Evolutionary conservation across 495 filamentous ascomycete species (phyloP).

Genomic region (Tuber umbilicatum): DNA sequence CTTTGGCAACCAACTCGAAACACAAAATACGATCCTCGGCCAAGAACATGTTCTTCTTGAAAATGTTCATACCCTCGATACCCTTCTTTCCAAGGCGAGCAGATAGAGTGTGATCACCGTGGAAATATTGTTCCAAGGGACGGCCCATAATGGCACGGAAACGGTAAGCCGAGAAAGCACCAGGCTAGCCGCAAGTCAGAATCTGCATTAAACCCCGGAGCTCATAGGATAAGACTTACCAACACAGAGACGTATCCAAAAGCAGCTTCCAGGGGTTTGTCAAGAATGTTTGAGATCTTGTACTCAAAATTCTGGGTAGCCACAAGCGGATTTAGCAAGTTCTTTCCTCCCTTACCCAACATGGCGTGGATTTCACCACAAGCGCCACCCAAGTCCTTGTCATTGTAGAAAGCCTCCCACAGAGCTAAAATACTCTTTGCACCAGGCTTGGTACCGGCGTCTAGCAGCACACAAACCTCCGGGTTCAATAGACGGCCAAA

Average conservation of each 20-base stretch:
- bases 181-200: slow-evolving; percentile 39
- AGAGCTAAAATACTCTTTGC: slow-evolving; percentile 42
- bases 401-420: slow-evolving; percentile 46
- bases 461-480: slow-evolving; percentile 44
- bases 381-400: slow-evolving; percentile 44
- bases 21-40: slow-evolving; percentile 45
- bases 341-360: slow-evolving; percentile 44
- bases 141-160: slow-evolving; percentile 44
- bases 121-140: slow-evolving; percentile 46
- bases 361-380: slow-evolving; percentile 46
- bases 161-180: slow-evolving; percentile 46
- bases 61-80: slow-evolving; percentile 52
- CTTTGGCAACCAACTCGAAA: slow-evolving; percentile 44
- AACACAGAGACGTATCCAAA: slow-evolving; percentile 46
- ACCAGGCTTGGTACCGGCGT: slow-evolving; percentile 45
- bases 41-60: slow-evolving; percentile 47
- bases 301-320: slow-evolving; percentile 47
- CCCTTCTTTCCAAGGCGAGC: slow-evolving; percentile 91
- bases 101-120: slow-evolving; percentile 54
- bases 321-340: slow-evolving; percentile 44
- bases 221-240: slow-evolving; percentile 28
- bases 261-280: slow-evolving; percentile 45
- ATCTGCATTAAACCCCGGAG: not conserved
- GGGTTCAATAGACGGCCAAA: slow-evolving; percentile 45
- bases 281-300: slow-evolving; percentile 46